Conservation (phyloP, 768 basidiomycete species). For the Pleurotus sapidus region DNA sequence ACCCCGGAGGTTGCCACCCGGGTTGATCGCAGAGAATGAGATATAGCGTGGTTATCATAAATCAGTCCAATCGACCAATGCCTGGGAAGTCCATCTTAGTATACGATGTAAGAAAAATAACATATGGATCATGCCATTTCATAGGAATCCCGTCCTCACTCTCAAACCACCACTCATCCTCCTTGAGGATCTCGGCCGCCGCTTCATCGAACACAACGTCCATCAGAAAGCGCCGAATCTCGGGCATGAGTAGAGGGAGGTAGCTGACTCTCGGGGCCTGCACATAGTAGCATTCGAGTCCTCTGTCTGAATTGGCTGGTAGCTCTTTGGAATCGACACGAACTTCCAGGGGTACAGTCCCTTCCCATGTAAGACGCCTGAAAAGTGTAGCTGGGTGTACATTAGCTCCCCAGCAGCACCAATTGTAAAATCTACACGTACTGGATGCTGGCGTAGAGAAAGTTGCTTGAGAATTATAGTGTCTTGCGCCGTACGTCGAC, state of each 20-base stretch:
- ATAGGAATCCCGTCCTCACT: conserved; percentile 77
- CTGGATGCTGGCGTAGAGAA: conserved; percentile 32
- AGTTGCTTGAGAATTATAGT: conserved; percentile 33
- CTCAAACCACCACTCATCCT: conserved; percentile 98
- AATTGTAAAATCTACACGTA: conserved; percentile 14
- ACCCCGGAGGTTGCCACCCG: conserved; percentile 34
- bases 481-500: conserved; percentile 53
- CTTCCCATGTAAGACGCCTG: conserved; percentile 87
- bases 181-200: conserved; percentile 69
- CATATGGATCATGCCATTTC: conserved; percentile 68
- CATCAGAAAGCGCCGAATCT: conserved; percentile 84
- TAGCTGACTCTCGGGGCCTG: conserved; percentile 93
- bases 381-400: conserved; percentile 74
- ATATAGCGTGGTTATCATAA: conserved; percentile 80
- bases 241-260: conserved; percentile 86
- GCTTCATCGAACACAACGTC: conserved; percentile 92
- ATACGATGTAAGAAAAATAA: background rate
- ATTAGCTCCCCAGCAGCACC: too few species aligned
- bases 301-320: conserved; percentile 86
- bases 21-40: conserved; percentile 51
- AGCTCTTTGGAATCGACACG: conserved; percentile 87
- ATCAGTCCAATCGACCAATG: conserved; percentile 97
- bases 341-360: conserved; percentile 85
- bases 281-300: conserved; percentile 85
- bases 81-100: conserved; percentile 46